Percentiles rank a stretch among this genome's conserved stretches.
These are phyloP conservation scores for Fusarium cicatricum DNA, from an alignment of 2,329 filamentous ascomycete species.

Conservation along the genomic window DNA sequence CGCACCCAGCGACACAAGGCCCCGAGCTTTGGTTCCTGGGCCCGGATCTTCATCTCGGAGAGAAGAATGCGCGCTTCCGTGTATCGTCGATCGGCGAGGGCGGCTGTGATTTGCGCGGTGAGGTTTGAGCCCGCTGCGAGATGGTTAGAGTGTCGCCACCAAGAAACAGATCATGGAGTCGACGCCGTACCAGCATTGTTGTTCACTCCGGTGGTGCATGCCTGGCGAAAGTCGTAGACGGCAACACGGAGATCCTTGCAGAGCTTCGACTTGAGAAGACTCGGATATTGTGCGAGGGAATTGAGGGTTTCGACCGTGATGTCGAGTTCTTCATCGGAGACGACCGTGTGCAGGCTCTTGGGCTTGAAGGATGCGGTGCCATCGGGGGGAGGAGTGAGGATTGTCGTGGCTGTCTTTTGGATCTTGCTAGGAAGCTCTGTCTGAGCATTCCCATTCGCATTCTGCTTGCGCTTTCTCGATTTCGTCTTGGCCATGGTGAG, in stretches of 20 bases:
- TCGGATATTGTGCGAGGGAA: slow-evolving; percentile 65
- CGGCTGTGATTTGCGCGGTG: slow-evolving; percentile 71
- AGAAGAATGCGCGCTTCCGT: slow-evolving; percentile 71
- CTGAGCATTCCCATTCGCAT: slow-evolving; percentile 41
- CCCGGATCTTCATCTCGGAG: slow-evolving; percentile 74
- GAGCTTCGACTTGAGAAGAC: slow-evolving; percentile 71
- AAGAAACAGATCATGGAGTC: neutral
- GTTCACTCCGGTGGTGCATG: slow-evolving; percentile 72
- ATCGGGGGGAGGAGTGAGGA: slow-evolving; percentile 49
- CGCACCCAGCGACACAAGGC: slow-evolving; percentile 77
- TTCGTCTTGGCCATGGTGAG: slow-evolving; percentile 55
- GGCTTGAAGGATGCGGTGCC: slow-evolving; percentile 49
- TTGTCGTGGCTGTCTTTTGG: slow-evolving; percentile 45
- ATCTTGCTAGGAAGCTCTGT: slow-evolving; percentile 49
- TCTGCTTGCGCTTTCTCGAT: slow-evolving; percentile 56
- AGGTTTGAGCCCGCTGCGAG: slow-evolving; percentile 65
- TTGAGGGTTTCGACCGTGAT: slow-evolving; percentile 71
- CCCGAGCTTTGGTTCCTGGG: slow-evolving; percentile 71
- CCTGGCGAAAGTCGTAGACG: slow-evolving; percentile 74
- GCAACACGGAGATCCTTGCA: slow-evolving; percentile 73
- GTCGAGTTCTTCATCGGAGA: slow-evolving; percentile 72
- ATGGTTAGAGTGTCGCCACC: neutral
- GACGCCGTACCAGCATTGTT: slow-evolving; percentile 59
- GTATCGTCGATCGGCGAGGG: slow-evolving; percentile 71
- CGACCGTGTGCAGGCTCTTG: slow-evolving; percentile 60